Evolutionary conservation across 257 asterid species (phyloP).

Genomic region (Solanum pimpinellifolium): DNA sequence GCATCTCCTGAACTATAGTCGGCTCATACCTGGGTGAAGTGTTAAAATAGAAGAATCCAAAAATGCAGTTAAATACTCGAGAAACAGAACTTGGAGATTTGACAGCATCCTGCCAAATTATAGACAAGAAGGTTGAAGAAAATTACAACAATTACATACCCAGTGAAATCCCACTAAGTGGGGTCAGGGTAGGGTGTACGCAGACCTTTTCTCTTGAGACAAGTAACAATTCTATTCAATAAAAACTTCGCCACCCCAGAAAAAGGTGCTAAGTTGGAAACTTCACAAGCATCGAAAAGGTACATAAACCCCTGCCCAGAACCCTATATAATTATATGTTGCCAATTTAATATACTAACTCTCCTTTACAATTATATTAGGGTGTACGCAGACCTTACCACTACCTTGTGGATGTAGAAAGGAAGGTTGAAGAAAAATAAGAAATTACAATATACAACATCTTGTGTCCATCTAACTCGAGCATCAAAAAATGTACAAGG

Average conservation of each 20-base stretch:
- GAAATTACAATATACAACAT: background rate
- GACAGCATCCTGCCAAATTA: background rate
- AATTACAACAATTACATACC: background rate
- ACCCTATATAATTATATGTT: background rate
- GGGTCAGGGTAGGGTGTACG: background rate
- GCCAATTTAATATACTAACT: background rate
- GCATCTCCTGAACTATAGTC: slow-evolving; percentile 71
- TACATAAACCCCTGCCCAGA: background rate
- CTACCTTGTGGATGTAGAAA: background rate
- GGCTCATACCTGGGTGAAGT: slow-evolving; percentile 63
- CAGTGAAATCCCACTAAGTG: background rate
- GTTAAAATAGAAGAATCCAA: background rate
- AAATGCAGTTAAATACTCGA: background rate
- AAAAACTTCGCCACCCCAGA: background rate
- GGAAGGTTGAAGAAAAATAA: background rate
- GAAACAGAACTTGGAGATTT: background rate
- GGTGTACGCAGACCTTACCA: background rate
- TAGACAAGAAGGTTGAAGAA: background rate
- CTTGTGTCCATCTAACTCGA: background rate
- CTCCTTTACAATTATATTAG: background rate
- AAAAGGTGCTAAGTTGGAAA: background rate
- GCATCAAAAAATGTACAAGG: background rate
- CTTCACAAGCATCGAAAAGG: background rate
- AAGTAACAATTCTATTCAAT: background rate
- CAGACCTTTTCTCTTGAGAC: background rate